A percentile compares a stretch with the other conserved stretches of the same genome.
Evolutionary conservation across 768 basidiomycete genomes (phyloP).

Genomic region (Suillus clintonianus): DNA sequence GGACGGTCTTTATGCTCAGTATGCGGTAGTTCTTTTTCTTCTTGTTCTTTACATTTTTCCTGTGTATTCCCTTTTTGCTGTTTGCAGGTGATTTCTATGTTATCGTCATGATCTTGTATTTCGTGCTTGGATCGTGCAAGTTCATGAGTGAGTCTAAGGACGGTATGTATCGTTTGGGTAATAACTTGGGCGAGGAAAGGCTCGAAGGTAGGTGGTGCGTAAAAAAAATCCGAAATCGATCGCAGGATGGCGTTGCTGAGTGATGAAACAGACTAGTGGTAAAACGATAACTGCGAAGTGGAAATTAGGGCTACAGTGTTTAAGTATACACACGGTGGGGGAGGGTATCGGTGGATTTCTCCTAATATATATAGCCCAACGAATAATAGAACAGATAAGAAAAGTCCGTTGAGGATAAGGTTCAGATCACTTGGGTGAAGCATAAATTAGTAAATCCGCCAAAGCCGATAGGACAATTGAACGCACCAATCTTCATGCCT

Average conservation of each 20-base stretch:
- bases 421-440: conserved; percentile 38
- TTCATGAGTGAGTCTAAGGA: background rate
- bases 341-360: conserved; percentile 19
- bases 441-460: background rate
- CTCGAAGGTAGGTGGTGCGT: background rate
- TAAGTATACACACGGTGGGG: conserved; percentile 35
- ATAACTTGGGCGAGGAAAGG: background rate
- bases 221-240: background rate
- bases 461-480: background rate
- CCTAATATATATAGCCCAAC: conserved; percentile 13
- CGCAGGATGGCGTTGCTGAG: background rate
- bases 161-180: background rate
- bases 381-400: conserved; percentile 10
- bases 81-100: conserved; percentile 1
- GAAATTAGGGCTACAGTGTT: conserved; percentile 39
- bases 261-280: conserved; percentile 4
- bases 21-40: conserved; percentile 6
- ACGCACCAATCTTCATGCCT: conserved; percentile 81
- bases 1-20: conserved; percentile 29
- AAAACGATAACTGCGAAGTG: background rate
- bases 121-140: background rate
- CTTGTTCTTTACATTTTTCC: conserved; percentile 7
- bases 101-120: background rate
- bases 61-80: conserved; percentile 5
- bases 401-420: background rate